Evolutionary conservation across 306 rosid genomes (phyloP).

Genomic region (Leucaena leucocephala): DNA sequence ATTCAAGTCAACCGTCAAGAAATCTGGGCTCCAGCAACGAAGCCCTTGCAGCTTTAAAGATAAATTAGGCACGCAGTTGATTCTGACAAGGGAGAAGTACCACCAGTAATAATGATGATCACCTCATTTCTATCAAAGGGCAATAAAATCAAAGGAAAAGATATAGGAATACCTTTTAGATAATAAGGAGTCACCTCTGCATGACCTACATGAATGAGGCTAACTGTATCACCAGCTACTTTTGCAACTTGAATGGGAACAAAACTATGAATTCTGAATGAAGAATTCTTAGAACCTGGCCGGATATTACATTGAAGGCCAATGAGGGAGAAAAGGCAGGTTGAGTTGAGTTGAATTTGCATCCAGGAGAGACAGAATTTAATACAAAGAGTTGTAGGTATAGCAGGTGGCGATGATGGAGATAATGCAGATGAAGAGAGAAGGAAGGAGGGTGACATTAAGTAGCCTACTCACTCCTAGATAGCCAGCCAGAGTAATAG

Average conservation of each 20-base stretch:
- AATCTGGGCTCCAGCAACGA: background rate
- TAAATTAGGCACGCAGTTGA: no score
- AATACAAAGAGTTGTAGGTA: conserved; percentile 91
- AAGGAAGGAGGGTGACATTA: conserved; percentile 81
- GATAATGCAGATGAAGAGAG: conserved; percentile 68
- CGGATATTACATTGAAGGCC: background rate
- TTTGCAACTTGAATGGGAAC: conserved; percentile 15
- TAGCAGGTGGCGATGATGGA: conserved; percentile 88
- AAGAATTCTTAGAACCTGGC: conserved; percentile 21
- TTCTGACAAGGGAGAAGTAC: no score
- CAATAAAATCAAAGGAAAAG: no score
- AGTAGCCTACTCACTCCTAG: conserved; percentile 76
- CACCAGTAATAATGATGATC: no score
- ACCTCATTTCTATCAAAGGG: background rate
- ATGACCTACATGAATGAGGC: conserved; percentile 18
- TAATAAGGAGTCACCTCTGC: conserved; percentile 33
- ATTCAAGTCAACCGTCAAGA: background rate
- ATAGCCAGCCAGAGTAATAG: conserved; percentile 85
- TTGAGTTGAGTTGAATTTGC: background rate
- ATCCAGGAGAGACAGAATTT: conserved; percentile 17
- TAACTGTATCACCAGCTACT: conserved; percentile 19
- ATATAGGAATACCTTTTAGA: background rate
- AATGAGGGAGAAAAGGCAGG: background rate
- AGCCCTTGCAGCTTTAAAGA: no score
- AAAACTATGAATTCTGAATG: conserved; percentile 13